A percentile compares a stretch with the other conserved stretches of the same genome.
Conservation (phyloP, 208 protist species). For the Jaenimonas drosophilae region DNA sequence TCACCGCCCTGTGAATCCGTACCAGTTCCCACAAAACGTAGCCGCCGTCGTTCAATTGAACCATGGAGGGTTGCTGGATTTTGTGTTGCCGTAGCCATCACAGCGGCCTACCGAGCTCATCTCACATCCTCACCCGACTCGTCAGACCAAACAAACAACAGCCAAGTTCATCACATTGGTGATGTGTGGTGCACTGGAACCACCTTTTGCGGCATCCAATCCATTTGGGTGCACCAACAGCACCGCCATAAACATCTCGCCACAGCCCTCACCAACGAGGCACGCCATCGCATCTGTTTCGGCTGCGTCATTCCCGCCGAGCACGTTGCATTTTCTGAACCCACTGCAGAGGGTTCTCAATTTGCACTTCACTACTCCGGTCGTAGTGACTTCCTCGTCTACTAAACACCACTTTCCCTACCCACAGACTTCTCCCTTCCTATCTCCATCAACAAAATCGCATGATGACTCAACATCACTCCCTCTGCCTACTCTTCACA, state of each 20-base stretch:
- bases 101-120: conserved; percentile 3
- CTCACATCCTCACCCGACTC: no score
- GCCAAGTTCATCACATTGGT: conserved; percentile 8
- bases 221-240: conserved; percentile 36
- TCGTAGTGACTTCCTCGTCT: conserved; percentile 31
- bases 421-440: no score
- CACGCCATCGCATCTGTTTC: conserved; percentile 32
- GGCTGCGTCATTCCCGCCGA: conserved; percentile 22
- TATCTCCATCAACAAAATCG: no score
- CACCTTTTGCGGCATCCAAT: conserved; percentile 37
- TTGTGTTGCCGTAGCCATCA: conserved; percentile 3
- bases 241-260: conserved; percentile 20
- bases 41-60: no score
- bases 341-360: conserved; percentile 22
- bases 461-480: no score
- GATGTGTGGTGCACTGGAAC: conserved; percentile 25
- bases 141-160: no score
- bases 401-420: no score
- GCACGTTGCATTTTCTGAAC: conserved; percentile 59
- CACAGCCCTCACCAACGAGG: conserved; percentile 19
- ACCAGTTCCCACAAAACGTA: no score
- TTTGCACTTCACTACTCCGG: conserved; percentile 40
- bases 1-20: background rate
- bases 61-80: conserved; percentile 4
- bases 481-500: no score